Base-by-base conservation (phyloP, 495 filamentous ascomycete genomes). In the Penicillium roqueforti region DNA sequence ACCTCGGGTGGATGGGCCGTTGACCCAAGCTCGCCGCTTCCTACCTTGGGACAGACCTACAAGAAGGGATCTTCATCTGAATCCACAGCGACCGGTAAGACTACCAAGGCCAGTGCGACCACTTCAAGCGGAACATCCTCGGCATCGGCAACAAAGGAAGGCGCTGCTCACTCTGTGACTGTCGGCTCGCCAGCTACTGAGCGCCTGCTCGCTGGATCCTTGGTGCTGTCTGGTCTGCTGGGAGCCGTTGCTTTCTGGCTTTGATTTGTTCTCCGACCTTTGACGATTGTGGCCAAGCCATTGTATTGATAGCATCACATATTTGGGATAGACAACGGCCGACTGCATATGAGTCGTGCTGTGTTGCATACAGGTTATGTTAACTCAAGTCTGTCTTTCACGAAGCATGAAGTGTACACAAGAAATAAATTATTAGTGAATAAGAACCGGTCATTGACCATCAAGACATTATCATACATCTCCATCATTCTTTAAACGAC, bases 1-100 rank as follows among this genome's bases (percentile, higher is more conserved):
- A 92, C 87, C 0, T 56, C 76, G 1, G 81, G 79, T 45, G 80
- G 82, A 41, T 96, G 90, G 90, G 71, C 80, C 34, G 82, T 93
- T 6, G 68, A 88, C 55, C 84, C 87, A 16, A 82, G 81, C 61
- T 78, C 83, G 2, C 67, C 80, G 6, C 76, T 92, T 10, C 90
- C 90, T 0, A 87, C 80, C 14, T 51, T 95, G 7, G 87, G 85
- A 8, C 62, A 72, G 40, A 65, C 53, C n/a, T 73, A 63, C 54
- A 62, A 51, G 38, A 55, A 54, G 47, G 32, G 31, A 11, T 39
- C n/a, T n/a, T n/a, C n/a, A n/a, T n/a, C 36, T 18, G 20, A 16
- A 8, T 37, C 51, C n/a, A 40, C 52, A 26, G 43, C 54, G 16
- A 42, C 55, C 20, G n/a, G 32, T 36, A 36, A 36, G 32, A 47